phyloP scores from a whole-genome alignment of 768 basidiomycete genomes.

The Pholiota conissans region DNA sequence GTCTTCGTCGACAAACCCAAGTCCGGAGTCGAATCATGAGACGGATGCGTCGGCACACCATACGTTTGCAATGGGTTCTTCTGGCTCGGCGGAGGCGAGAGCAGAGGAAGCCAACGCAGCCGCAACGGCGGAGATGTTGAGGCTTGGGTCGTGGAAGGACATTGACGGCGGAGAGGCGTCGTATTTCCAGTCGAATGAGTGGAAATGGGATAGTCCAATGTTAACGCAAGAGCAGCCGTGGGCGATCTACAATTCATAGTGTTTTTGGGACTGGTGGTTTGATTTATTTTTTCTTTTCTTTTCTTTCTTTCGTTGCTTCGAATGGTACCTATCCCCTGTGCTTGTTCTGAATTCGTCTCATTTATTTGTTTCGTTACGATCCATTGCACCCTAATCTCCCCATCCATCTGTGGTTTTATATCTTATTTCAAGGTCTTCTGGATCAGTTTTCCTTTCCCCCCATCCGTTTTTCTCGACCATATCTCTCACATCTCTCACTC shows the following conservation, averaged over 20 bases:
- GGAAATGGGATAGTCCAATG: slow-evolving; percentile 79
- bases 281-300: slow-evolving; percentile 22
- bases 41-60: slow-evolving; percentile 46
- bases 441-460: slow-evolving; percentile 16
- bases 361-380: slow-evolving; percentile 9
- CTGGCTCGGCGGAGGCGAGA: slow-evolving; percentile 43
- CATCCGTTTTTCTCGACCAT: slow-evolving; percentile 20
- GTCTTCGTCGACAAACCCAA: slow-evolving; percentile 73
- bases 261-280: slow-evolving; percentile 12
- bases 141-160: slow-evolving; percentile 64
- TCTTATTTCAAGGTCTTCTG: slow-evolving; percentile 26
- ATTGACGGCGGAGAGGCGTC: slow-evolving; percentile 76
- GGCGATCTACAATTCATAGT: slow-evolving; percentile 67
- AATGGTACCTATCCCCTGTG: neutral
- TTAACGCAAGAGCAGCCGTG: slow-evolving; percentile 64
- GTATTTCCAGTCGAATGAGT: slow-evolving; percentile 60
- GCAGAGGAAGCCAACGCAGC: slow-evolving; percentile 39
- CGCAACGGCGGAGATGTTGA: slow-evolving; percentile 45
- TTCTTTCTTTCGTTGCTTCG: neutral
- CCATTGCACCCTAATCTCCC: slow-evolving; percentile 26
- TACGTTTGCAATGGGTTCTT: slow-evolving; percentile 34
- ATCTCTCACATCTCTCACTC: slow-evolving; percentile 13
- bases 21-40: slow-evolving; percentile 74
- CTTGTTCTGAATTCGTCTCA: neutral
- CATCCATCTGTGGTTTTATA: slow-evolving; percentile 33